Conservation (phyloP, 768 basidiomycete genomes). For the Neoboletus brunneissimus region DNA sequence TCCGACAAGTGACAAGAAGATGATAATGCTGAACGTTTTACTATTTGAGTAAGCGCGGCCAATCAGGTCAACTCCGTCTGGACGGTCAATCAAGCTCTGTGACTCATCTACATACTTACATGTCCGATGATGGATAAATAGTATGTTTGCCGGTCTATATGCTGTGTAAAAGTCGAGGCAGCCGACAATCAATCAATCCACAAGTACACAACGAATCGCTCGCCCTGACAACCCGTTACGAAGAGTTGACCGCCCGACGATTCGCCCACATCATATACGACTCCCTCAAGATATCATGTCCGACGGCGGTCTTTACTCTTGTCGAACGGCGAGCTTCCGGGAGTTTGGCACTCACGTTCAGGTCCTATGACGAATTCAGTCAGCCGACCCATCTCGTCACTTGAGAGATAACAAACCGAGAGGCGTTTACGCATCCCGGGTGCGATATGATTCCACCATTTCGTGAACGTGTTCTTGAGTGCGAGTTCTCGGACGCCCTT, state of each 20-base stretch:
- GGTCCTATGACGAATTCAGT: conserved; percentile 46
- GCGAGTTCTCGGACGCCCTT: conserved; percentile 88
- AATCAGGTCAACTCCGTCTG: conserved; percentile 5
- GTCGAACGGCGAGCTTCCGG: conserved; percentile 81
- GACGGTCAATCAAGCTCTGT: not conserved
- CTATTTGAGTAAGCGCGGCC: not conserved
- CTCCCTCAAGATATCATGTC: conserved; percentile 67
- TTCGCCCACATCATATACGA: conserved; percentile 91
- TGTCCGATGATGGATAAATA: conserved; percentile 20
- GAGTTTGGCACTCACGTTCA: conserved; percentile 63
- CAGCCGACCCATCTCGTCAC: conserved; percentile 5
- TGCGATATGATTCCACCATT: conserved; percentile 82
- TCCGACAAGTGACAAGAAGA: not conserved
- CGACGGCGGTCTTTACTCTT: conserved; percentile 57
- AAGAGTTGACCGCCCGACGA: conserved; percentile 57
- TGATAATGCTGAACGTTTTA: not conserved
- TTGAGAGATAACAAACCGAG: conserved; percentile 49
- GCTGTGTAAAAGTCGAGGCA: conserved; percentile 8
- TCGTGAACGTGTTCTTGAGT: conserved; percentile 70
- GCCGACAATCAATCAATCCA: conserved; percentile 5
- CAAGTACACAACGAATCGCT: conserved; percentile 5
- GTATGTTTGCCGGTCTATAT: conserved; percentile 21
- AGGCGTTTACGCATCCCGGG: conserved; percentile 75
- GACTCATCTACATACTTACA: conserved; percentile 9
- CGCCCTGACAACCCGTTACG: conserved; percentile 4